Evolutionary conservation across 2,329 filamentous ascomycete genomes (phyloP), one percentile per base, ranked within the genome.

Genomic region (Hypoxylon sp.): DNA sequence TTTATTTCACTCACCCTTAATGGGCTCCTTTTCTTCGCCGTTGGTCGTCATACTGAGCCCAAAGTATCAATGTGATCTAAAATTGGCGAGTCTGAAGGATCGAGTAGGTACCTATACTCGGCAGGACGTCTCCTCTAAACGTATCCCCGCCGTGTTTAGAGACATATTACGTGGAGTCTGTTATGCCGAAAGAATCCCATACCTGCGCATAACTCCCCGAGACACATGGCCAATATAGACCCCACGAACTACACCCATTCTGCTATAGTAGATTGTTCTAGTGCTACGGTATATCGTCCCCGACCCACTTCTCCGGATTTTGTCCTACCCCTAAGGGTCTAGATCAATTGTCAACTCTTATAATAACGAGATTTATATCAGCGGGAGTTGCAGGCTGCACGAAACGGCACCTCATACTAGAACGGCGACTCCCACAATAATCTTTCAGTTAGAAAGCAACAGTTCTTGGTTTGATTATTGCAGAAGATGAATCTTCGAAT

Each of bases 1-100:
- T 25, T 25, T 20, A 31, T 46, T 40, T 40, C 6, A 61, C 69
- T 65, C 13, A 72, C 69, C 67, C 46, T 70, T 72, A 13, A 72
- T 72, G 13, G 69, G 66, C 40, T 65, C 33, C 27, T 69, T 67
- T 49, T 48, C 13, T 31, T 33, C 37, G 10, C 61, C 46, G 40
- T 72, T 59, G 42, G 33, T 20, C 7, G 64, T 65, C 66, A 72
- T 72, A 3, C 22, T 10, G 25, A 27, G n/a, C 4, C n/a, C 40
- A 3, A 7, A 35, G 10, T 48, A 37, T 20, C 25, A 11, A n/a
- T 17, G 17, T 14, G 35, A 11, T 31, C 33, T 6, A 51, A 54
- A 54, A 14, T 51, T 46, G 5, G 53, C 40, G 33, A 10, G 31
- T 56, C 17, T 33, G 2, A 27, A 4, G 27, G 30, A 44, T 46